Evolutionary conservation across 2,329 filamentous ascomycete species (phyloP), one percentile per base, ranked within the genome.

Genomic region (Penicillium olsonii): DNA sequence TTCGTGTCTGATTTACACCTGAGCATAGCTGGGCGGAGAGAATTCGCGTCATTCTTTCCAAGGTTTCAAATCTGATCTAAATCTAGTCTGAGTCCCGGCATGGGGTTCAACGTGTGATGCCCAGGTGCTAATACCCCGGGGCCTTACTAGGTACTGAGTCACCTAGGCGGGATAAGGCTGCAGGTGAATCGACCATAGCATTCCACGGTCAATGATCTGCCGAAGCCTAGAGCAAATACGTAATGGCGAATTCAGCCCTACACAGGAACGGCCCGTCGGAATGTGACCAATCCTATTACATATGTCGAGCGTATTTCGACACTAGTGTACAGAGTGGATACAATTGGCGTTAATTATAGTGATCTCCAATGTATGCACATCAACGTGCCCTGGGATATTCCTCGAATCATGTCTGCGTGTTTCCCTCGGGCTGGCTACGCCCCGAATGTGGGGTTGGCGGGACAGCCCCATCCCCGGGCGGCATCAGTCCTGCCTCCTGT

Each of bases 401-500:
- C 35, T 31, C 19, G 29, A 31, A 31, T 31, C 29, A 31, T 31
- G 12, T n/a, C 14, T 31, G 29, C 12, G 29, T 31, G n/a, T 31
- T 31, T 15, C 37, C 37, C 11, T 37, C 24, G 18, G n/a, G 31
- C 11, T 48, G 39, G 24, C n/a, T 48, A 26, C 18, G 45, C 40
- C 45, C 45, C 24, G 33, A 31, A 31, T 37, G 45, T 48, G 45
- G 33, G 19, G 40, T 22, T 12, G n/a, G 14, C 17, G 31, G 19
- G 37, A 15, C 33, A 41, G 45, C 38, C 34, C 42, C 40, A 35
- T 44, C 42, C 14, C 37, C 41, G 26, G 55, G 27, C 18, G 53
- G 29, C n/a, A 55, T 53, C 17, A 75, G 62, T 9, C 74, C 74
- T n/a, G 69, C 71, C 49, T 75, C 69, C 39, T 64, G 70, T 58